Percentiles rank a stretch among this genome's conserved stretches.
Conservation (phyloP, 371 early-diverging fungal species). For the Dinochytrium kinnereticum region DNA sequence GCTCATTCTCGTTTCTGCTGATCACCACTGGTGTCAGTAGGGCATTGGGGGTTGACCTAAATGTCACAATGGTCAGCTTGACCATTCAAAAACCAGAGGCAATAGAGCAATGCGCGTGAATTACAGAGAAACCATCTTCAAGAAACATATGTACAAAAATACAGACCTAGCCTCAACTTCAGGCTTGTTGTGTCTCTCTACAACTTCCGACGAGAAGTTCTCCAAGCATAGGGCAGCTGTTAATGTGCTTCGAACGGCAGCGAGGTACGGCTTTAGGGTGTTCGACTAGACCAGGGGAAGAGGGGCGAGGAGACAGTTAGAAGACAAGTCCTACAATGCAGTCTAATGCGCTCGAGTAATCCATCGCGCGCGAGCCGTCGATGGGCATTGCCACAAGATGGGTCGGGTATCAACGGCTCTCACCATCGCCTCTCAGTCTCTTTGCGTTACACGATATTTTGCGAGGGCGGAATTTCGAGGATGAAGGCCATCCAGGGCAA, state of each 20-base stretch:
- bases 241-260: conserved; percentile 91
- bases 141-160: not conserved
- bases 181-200: conserved; percentile 97
- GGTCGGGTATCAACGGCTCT: too few relatives aligned
- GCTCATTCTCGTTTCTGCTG: conserved; percentile 94
- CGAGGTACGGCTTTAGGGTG: conserved; percentile 94
- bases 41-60: conserved; percentile 42
- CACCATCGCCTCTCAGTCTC: too few relatives aligned
- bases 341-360: not conserved
- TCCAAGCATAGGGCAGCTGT: conserved; percentile 95
- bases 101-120: not conserved
- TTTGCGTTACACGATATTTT: too few relatives aligned
- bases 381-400: too few relatives aligned
- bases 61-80: not conserved
- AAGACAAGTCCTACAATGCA: not conserved
- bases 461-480: too few relatives aligned
- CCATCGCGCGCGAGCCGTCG: not conserved
- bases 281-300: too few relatives aligned
- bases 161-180: conserved; percentile 92
- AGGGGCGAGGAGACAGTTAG: not conserved
- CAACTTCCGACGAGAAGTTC: conserved; percentile 96
- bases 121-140: not conserved
- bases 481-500: too few relatives aligned
- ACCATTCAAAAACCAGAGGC: not conserved
- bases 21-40: conserved; percentile 89